These are phyloP conservation scores for Noccaea bulbosa DNA, from an alignment of 345 rosid species.

Conservation along the genomic window DNA sequence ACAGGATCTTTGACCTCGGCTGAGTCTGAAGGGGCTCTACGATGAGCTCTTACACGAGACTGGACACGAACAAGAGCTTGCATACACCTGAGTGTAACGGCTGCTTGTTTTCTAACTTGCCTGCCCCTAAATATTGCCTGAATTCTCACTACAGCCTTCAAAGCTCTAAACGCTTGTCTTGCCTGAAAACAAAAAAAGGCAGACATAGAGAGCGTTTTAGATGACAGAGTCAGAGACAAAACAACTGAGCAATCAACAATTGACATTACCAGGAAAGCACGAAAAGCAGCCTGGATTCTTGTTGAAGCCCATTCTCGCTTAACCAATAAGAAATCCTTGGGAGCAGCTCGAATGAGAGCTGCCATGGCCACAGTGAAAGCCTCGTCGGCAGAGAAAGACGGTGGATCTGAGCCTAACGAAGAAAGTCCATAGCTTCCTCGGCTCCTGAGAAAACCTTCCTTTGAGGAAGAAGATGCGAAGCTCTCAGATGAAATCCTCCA, in stretches of 20 bases:
- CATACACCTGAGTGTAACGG: slow-evolving; percentile 90
- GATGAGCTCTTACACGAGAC: slow-evolving; percentile 71
- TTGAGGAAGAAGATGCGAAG: slow-evolving; percentile 42
- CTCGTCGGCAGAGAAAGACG: slow-evolving; percentile 49
- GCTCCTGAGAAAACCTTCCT: slow-evolving; percentile 31
- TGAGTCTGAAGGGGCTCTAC: slow-evolving; percentile 47
- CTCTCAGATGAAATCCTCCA: slow-evolving; percentile 49
- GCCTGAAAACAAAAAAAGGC: slow-evolving; percentile 60
- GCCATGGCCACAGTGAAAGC: slow-evolving; percentile 72
- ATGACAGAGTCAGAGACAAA: background rate
- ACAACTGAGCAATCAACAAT: background rate
- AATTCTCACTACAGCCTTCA: slow-evolving; percentile 86
- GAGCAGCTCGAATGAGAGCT: slow-evolving; percentile 70
- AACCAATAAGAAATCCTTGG: slow-evolving; percentile 65
- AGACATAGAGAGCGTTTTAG: background rate
- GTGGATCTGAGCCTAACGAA: slow-evolving; percentile 42
- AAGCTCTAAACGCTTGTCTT: slow-evolving; percentile 78
- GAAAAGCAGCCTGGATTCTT: slow-evolving; percentile 85
- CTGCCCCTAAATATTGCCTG: slow-evolving; percentile 88
- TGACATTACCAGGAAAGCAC: slow-evolving; percentile 71
- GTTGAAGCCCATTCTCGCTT: slow-evolving; percentile 87
- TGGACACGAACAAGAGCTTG: slow-evolving; percentile 96
- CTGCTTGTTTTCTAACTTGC: slow-evolving; percentile 89
- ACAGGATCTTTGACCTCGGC: slow-evolving; percentile 49
- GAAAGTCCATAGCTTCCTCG: slow-evolving; percentile 40